Base-by-base conservation (phyloP, 257 asterid species). In the Petunia secreta region DNA sequence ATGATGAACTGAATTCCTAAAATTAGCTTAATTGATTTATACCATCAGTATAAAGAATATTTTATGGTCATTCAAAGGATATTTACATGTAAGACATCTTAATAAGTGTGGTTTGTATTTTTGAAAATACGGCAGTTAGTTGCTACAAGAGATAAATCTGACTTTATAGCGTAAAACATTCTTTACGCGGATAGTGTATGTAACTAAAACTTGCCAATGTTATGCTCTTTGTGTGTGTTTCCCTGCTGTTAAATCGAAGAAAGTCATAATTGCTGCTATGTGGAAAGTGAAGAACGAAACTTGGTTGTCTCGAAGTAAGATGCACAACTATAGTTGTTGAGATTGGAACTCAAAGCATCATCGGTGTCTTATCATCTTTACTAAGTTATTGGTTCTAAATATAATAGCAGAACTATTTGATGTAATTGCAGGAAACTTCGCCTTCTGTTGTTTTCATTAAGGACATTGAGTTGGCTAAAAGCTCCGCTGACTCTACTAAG, bases 401-500 rank as follows among this genome's bases (percentile, higher is more conserved):
- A 8, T 58, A 34, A 62, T 78, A 63, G 81, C 8, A 15, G 83
- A 50, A 59, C 41, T 77, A 60, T 58, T 46, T 82, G 68, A 68
- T 57, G 59, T 15, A 44, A 34, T 68, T 86, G 84, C 84, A 94
- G 98, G 95, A 91, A 69, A 86, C 89, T 64, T 89, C 94, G 55
- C 85, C 95, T 37, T 90, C 92, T 63, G 98, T 94, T 80, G 98
- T 90, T 9, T 91, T 82, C 87, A 90, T 94, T 79, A 85, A 91
- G 87, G 94, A 90, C 80, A 48, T 93, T 48, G 91, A 89, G 87
- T 80, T 90, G 64, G 52, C 89, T 8, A 88, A 87, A 87, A 75
- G 78, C 63, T 86, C 97, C 10, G 85, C 75, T 63, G 85, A 75
- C 79, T 82, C 87, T 64, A 84, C 87, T 63, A 87, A 75, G 39